Evolutionary conservation across 768 basidiomycete genomes (phyloP).

Genomic region (Saitozyma sp.): DNA sequence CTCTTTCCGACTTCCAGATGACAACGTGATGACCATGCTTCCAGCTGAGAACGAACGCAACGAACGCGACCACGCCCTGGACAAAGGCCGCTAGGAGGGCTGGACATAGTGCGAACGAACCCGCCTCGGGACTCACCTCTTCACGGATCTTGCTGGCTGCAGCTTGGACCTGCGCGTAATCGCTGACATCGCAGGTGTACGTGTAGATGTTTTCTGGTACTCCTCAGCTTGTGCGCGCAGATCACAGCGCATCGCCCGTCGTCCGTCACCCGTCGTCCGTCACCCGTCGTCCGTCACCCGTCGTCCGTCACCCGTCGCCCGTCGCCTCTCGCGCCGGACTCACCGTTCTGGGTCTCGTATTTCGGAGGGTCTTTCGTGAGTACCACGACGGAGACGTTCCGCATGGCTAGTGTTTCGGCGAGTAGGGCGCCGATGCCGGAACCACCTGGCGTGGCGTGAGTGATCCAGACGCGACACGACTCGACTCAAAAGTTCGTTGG

Average conservation of each 20-base stretch:
- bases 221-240: no score
- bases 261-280: no score
- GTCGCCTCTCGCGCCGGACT: neutral
- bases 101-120: no score
- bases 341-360: slow-evolving; percentile 69
- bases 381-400: slow-evolving; percentile 79
- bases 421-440: slow-evolving; percentile 86
- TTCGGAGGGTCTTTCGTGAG: slow-evolving; percentile 75
- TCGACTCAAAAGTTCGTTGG: neutral
- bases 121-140: slow-evolving; percentile 60
- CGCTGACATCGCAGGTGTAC: no score
- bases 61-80: no score
- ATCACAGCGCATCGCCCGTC: no score
- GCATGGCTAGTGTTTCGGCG: slow-evolving; percentile 79
- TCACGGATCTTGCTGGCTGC: slow-evolving; percentile 71
- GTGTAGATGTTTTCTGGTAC: no score
- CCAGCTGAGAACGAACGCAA: neutral
- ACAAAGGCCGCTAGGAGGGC: no score
- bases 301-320: no score
- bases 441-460: slow-evolving; percentile 59
- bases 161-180: slow-evolving; percentile 63
- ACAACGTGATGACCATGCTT: neutral
- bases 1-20: neutral
- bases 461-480: neutral
- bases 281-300: no score